These are phyloP conservation scores for Castanea mollissima DNA, from an alignment of 306 rosid genomes.

Conservation along the genomic window DNA sequence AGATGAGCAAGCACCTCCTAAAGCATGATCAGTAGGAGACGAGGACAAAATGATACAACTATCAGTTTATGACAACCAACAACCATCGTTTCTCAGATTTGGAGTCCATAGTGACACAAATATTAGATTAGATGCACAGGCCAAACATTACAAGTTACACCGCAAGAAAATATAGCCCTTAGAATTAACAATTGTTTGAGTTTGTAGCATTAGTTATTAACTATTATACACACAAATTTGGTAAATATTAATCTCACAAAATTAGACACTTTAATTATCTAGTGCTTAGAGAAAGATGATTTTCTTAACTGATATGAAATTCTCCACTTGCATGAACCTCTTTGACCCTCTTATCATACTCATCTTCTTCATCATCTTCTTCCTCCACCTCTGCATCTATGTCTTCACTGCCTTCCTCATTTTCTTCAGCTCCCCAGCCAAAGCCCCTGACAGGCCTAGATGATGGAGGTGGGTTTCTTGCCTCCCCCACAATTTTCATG, in stretches of 20 bases:
- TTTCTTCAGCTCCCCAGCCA: constrained; percentile 63
- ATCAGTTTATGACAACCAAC: neutral
- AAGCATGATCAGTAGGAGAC: too few species aligned
- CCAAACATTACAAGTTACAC: constrained; percentile 17
- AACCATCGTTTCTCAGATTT: constrained; percentile 15
- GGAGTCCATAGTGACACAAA: constrained; percentile 20
- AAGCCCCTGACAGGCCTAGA: constrained; percentile 53
- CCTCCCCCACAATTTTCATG: constrained; percentile 77
- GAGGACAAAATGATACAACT: too few species aligned
- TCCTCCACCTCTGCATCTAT: constrained; percentile 47
- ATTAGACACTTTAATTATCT: neutral
- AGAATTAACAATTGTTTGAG: neutral
- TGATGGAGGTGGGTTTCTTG: constrained; percentile 62
- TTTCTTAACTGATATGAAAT: constrained; percentile 48
- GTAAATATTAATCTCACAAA: constrained; percentile 21
- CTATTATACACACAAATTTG: constrained; percentile 38
- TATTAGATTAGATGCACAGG: constrained; percentile 29
- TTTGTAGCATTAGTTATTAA: constrained; percentile 30
- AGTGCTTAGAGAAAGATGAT: constrained; percentile 21
- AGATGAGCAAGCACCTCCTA: too few species aligned
- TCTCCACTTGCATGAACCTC: constrained; percentile 78
- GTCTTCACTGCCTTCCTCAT: constrained; percentile 36
- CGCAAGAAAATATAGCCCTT: neutral
- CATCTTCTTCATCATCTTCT: constrained; percentile 58
- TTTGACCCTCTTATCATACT: constrained; percentile 65